phyloP scores from a whole-genome alignment of 768 basidiomycete genomes.

The Lactarius tabidus region DNA sequence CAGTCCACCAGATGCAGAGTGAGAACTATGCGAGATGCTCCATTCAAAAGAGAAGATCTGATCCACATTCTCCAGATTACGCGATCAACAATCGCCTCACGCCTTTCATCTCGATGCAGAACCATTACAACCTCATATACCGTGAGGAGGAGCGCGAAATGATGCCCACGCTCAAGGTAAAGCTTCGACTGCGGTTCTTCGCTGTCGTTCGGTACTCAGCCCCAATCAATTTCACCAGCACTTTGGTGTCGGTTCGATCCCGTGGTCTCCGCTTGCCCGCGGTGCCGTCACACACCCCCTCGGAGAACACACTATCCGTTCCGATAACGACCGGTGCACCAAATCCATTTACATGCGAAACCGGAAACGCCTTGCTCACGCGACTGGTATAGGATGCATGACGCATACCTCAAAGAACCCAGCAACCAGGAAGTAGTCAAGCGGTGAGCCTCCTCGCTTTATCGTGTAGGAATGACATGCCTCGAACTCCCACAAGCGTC shows the following conservation, averaged over 20 bases:
- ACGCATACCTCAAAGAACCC: slow-evolving; percentile 12
- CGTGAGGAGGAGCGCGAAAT: slow-evolving; percentile 43
- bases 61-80: slow-evolving; percentile 24
- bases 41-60: not conserved
- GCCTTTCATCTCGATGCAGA: slow-evolving; percentile 48
- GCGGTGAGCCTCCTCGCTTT: slow-evolving; percentile 12
- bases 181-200: not conserved
- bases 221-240: slow-evolving; percentile 17
- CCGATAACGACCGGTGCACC: slow-evolving; percentile 30
- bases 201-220: not conserved
- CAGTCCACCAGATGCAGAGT: slow-evolving; percentile 32
- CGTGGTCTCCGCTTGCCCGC: slow-evolving; percentile 38
- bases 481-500: slow-evolving; percentile 24
- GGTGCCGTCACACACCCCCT: slow-evolving; percentile 31
- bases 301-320: slow-evolving; percentile 22
- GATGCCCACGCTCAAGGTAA: slow-evolving; percentile 32
- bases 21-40: not conserved
- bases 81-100: slow-evolving; percentile 34
- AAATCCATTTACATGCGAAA: slow-evolving; percentile 9
- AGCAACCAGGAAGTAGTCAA: slow-evolving; percentile 15
- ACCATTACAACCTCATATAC: slow-evolving; percentile 41
- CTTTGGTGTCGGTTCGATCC: slow-evolving; percentile 39
- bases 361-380: slow-evolving; percentile 3
- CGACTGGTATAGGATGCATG: slow-evolving; percentile 6
- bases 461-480: not conserved